A percentile compares a stretch with the other conserved stretches of the same genome.
Evolutionary conservation across 2,329 filamentous ascomycete species (phyloP).

Genomic region (Endocalyx cinctus): DNA sequence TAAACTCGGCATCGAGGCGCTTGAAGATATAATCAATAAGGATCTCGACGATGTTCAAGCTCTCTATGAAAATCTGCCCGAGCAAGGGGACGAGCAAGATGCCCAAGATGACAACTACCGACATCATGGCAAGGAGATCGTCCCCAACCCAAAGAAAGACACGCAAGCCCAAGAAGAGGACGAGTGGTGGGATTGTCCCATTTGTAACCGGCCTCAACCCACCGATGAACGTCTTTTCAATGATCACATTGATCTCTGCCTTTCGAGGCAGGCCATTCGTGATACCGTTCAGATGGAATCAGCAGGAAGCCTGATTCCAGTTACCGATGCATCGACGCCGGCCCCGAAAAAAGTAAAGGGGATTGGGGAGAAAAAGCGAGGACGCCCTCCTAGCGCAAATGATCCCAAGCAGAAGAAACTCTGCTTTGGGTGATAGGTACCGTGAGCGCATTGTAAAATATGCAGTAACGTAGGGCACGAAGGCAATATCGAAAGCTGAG

Average conservation of each 20-base stretch:
- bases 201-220: constrained; percentile 72
- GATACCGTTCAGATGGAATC: constrained; percentile 65
- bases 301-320: constrained; percentile 14
- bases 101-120: constrained; percentile 13
- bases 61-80: no score
- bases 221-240: constrained; percentile 79
- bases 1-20: constrained; percentile 15
- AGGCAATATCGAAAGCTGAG: no score
- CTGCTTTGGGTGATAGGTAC: constrained; percentile 40
- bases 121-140: constrained; percentile 48
- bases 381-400: constrained; percentile 9
- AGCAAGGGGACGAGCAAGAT: neutral
- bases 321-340: constrained; percentile 29
- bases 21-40: constrained; percentile 4
- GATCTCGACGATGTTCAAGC: constrained; percentile 35
- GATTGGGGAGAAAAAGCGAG: constrained; percentile 20
- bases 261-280: constrained; percentile 80
- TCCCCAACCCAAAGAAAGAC: constrained; percentile 38
- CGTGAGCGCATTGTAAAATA: neutral
- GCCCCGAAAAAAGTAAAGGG: constrained; percentile 33
- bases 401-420: constrained; percentile 36
- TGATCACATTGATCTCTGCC: constrained; percentile 84
- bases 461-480: no score
- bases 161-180: constrained; percentile 29
- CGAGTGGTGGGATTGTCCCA: constrained; percentile 78